phyloP scores from a whole-genome alignment of 306 rosid species.

The Vachellia collinsii region DNA sequence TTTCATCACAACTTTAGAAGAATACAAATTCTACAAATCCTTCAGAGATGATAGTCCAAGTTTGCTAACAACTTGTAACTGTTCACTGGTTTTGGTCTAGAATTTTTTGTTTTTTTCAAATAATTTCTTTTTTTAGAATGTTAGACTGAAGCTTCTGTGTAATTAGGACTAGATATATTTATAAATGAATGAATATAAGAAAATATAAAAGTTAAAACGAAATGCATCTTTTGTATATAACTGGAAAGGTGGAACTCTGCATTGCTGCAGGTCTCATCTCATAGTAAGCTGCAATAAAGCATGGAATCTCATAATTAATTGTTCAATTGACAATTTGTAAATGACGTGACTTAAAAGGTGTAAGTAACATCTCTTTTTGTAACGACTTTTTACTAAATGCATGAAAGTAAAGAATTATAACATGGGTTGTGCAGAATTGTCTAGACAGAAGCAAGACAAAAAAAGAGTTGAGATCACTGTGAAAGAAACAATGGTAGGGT shows the following conservation, averaged over 20 bases:
- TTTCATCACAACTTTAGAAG: conserved; percentile 4
- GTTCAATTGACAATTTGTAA: background rate
- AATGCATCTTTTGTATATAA: background rate
- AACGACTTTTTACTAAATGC: background rate
- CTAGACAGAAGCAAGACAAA: conserved; percentile 21
- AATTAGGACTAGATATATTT: background rate
- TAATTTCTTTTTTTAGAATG: background rate
- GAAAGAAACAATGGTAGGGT: conserved; percentile 5
- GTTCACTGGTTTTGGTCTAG: conserved; percentile 26
- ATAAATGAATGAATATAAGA: background rate
- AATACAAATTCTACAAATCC: background rate
- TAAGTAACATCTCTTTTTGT: background rate
- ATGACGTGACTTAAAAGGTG: background rate
- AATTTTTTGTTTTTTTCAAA: background rate
- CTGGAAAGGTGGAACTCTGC: background rate
- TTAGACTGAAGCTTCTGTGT: background rate
- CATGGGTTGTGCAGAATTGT: conserved; percentile 33
- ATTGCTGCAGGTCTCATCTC: background rate
- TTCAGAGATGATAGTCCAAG: background rate
- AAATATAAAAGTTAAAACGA: background rate
- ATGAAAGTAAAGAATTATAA: background rate
- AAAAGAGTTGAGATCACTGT: background rate
- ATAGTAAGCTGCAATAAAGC: background rate
- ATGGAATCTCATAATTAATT: background rate
- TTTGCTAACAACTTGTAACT: too few relatives aligned